Base-by-base conservation (phyloP, 2,329 filamentous ascomycete species). In the Geosmithia flava region DNA sequence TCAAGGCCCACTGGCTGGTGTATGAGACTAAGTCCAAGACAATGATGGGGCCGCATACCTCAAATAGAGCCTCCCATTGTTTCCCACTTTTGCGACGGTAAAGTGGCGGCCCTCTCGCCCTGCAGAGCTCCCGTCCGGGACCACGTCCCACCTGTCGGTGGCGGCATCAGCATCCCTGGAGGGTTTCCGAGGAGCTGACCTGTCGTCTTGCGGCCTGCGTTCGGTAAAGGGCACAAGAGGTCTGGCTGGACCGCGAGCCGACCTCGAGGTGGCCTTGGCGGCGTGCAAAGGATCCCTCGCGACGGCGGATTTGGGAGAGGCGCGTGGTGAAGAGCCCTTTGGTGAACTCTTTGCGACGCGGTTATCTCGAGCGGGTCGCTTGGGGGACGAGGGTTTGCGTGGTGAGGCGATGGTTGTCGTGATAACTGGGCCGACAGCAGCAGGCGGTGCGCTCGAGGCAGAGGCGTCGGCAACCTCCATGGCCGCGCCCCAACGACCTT, bases 51-150 rank as follows among this genome's bases (percentile, higher is more conserved):
- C 20, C n/a, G 51, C 76, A 59, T 79, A 90, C 84, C 84, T 85
- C 55, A 91, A 62, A 64, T 88, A 91, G 63, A 91, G 87, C 60
- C 82, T 81, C 40, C 86, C 86, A 65, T 89, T 88, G 60, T 88
- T 86, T 20, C 85, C 85, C 51, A 91, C 85, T 62, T 89, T 90
- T 46, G 83, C 80, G 48, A 91, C 86, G 2, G 84, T 81, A 61
- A 91, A 90, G 58, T 87, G 81, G 48, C 83, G 76, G 45, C 80
- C 82, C 60, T 82, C 79, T 51, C 81, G 74, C 33, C 77, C 75
- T 48, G 71, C 76, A 44, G 80, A 77, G 49, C 72, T 67, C 50
- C 75, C 75, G 57, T 87, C 83, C 11, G 76, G 71, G n/a, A 71
- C 66, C 49, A 80, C 68, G 48, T 80, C 76, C 56, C 68, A 69